These are phyloP conservation scores for Sphaerulina populicola DNA, from an alignment of 2,329 filamentous ascomycete genomes.

Conservation along the genomic window DNA sequence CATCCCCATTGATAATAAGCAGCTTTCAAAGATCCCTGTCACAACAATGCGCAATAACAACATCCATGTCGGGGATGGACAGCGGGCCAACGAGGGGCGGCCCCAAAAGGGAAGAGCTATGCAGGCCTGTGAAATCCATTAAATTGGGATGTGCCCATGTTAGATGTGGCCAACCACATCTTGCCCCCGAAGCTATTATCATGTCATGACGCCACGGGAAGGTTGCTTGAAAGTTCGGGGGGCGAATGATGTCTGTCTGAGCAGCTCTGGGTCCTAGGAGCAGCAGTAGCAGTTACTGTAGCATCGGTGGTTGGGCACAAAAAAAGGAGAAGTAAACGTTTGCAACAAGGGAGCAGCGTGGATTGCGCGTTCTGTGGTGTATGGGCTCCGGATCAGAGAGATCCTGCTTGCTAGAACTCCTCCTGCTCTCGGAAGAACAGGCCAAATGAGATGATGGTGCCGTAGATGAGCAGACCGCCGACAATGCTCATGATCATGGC, in stretches of 20 bases:
- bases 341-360: background rate
- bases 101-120: background rate
- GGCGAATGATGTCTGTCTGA: background rate
- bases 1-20: background rate
- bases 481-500: constrained; percentile 94
- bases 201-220: background rate
- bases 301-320: background rate
- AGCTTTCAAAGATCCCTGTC: background rate
- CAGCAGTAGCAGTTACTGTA: background rate
- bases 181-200: background rate
- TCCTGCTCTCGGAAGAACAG: constrained; percentile 98
- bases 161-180: background rate
- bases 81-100: background rate
- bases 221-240: background rate
- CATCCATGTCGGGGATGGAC: constrained; percentile 5
- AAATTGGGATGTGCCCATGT: background rate
- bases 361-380: constrained; percentile 1
- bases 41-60: constrained; percentile 1
- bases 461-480: constrained; percentile 89
- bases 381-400: background rate
- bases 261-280: background rate
- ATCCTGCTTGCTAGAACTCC: constrained; percentile 58
- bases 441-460: constrained; percentile 93
- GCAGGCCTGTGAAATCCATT: background rate
- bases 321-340: background rate